Base-by-base conservation (phyloP, 139 green algal species). In the Picochlorum sp. region DNA sequence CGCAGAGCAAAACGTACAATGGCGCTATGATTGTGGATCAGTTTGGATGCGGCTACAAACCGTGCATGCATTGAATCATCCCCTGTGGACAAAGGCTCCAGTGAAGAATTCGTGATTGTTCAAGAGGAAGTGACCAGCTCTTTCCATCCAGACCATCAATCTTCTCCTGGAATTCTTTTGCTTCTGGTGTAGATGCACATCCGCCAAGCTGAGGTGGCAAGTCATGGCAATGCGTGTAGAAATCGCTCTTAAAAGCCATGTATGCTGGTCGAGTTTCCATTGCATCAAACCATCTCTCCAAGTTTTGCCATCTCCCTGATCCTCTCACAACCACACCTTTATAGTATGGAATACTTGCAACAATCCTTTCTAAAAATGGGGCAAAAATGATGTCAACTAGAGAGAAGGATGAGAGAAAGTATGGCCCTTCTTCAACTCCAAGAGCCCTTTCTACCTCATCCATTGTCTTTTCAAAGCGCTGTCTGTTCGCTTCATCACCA, bases 141-240 rank as follows among this genome's bases (percentile, higher is more conserved):
- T 18, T 56, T 28, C 82, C 83, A 61, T 89, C 84, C 3, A 20
- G 72, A 24, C 87, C 88, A 61, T 95, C 89, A 6, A 96, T 82
- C n/a, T 76, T 77, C 2, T 67, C 77, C 3, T 79, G 69, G 34
- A 84, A 68, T 1, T 72, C 49, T 45, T 57, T 67, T 2, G 80
- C 83, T 28, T 85, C 81, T 0, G 72, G 47, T 3, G 69, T 66
- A 61, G 81, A 82, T 20, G 65, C 63, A 59, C 84, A 92, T 68
- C 74, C 86, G 34, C 91, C 88, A n/a, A 97, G 72, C 74, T 98
- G 92, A 7, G 92, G 92, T 30, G 94, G 92, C 62, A 98, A 83
- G 70, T 96, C 90, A 64, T 97, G 88, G 5, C 67, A 68, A 73
- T 95, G 87, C 0, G 88, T 96, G 82, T 90, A 97, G 76, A 88